Evolutionary conservation across 306 rosid species (phyloP).

Genomic region (Argentina anserina): DNA sequence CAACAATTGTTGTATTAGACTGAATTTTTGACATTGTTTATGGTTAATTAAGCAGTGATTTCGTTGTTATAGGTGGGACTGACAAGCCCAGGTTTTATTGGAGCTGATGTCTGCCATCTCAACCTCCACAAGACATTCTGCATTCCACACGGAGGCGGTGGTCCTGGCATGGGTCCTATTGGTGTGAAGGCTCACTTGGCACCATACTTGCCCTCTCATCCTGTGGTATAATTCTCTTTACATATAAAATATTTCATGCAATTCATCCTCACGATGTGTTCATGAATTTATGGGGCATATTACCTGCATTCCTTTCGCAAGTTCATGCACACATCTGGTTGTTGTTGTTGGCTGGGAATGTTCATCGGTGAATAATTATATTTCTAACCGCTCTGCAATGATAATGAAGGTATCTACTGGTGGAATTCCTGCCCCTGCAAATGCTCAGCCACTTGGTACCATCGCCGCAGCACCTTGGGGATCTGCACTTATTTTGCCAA

Average conservation of each 20-base stretch:
- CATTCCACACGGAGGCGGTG: constrained; percentile 99
- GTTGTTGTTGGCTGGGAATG: background rate
- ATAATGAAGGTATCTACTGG: constrained; percentile 71
- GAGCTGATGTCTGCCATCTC: constrained; percentile 99
- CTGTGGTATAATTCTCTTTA: constrained; percentile 59
- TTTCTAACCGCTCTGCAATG: constrained; percentile 14
- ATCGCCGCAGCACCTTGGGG: constrained; percentile 99
- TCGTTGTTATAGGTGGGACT: constrained; percentile 70
- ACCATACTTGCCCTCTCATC: constrained; percentile 97
- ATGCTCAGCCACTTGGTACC: constrained; percentile 81
- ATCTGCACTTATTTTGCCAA: constrained; percentile 97
- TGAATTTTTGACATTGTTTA: background rate
- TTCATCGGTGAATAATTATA: background rate
- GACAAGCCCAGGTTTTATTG: constrained; percentile 98
- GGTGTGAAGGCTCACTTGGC: constrained; percentile 99
- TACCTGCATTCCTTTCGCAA: background rate
- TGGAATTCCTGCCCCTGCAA: constrained; percentile 85
- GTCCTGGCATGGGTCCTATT: constrained; percentile 99
- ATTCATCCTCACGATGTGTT: background rate
- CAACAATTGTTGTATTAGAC: background rate
- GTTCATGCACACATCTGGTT: background rate
- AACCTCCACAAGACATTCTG: constrained; percentile 99
- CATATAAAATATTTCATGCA: background rate
- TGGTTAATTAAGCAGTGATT: constrained; percentile 9
- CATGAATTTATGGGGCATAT: background rate